These are phyloP conservation scores for Lepiota venenata DNA, from an alignment of 768 basidiomycete species.

Conservation along the genomic window DNA sequence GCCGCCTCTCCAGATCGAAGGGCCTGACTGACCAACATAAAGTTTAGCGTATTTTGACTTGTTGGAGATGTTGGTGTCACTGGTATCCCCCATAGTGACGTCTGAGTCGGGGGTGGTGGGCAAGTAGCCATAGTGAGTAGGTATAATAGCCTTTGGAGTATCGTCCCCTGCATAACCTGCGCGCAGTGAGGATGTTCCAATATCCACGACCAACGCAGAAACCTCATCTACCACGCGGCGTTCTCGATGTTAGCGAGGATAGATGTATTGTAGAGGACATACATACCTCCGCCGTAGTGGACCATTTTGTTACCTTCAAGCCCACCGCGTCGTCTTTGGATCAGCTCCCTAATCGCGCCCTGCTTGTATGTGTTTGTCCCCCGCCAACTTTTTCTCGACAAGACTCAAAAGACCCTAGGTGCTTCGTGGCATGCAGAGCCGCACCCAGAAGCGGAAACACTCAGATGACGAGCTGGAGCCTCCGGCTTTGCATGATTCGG, in stretches of 20 bases:
- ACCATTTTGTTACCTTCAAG: slow-evolving; percentile 52
- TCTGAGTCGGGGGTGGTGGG: slow-evolving; percentile 42
- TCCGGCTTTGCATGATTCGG: slow-evolving; percentile 32
- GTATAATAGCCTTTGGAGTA: slow-evolving; percentile 87
- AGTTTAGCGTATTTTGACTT: slow-evolving; percentile 53
- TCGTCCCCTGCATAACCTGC: slow-evolving; percentile 99
- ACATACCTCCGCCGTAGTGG: slow-evolving; percentile 82
- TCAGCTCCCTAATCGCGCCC: slow-evolving; percentile 5
- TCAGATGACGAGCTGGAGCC: slow-evolving; percentile 34
- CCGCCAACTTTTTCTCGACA: slow-evolving; percentile 21
- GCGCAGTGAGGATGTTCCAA: slow-evolving; percentile 85
- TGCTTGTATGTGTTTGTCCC: slow-evolving; percentile 25
- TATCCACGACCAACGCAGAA: slow-evolving; percentile 93
- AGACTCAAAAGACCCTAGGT: no score
- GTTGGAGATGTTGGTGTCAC: slow-evolving; percentile 31
- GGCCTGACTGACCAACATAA: slow-evolving; percentile 84
- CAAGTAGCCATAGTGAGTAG: slow-evolving; percentile 84
- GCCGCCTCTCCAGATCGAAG: slow-evolving; percentile 83
- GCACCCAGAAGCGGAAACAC: slow-evolving; percentile 59
- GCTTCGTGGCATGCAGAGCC: slow-evolving; percentile 29
- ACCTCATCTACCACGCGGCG: slow-evolving; percentile 71
- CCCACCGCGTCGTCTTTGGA: slow-evolving; percentile 1
- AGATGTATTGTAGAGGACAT: slow-evolving; percentile 21
- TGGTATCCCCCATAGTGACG: slow-evolving; percentile 47
- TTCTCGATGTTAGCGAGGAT: slow-evolving; percentile 4